Evolutionary conservation across 176 grass and related monocot species (phyloP).

Genomic region (Bromus sterilis): DNA sequence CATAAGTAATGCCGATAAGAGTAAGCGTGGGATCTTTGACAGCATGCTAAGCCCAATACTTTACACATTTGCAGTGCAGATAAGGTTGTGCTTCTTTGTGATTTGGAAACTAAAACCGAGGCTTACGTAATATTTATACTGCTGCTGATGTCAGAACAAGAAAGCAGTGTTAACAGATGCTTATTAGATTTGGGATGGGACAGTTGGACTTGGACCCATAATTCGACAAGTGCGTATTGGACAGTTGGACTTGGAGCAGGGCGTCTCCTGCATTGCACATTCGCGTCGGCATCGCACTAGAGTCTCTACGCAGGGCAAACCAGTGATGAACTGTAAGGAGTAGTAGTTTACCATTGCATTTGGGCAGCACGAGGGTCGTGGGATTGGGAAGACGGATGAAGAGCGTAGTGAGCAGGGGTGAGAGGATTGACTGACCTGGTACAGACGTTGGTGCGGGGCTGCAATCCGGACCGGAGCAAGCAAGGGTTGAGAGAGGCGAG

Average conservation of each 20-base stretch:
- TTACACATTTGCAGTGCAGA: background rate
- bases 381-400: background rate
- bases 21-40: background rate
- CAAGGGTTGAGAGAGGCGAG: background rate
- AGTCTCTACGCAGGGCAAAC: background rate
- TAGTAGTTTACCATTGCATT: background rate
- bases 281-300: too few species aligned
- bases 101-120: background rate
- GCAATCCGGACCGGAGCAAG: background rate
- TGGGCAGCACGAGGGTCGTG: background rate
- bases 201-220: background rate
- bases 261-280: background rate
- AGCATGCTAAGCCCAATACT: background rate
- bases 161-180: background rate
- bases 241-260: background rate
- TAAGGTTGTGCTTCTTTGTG: background rate
- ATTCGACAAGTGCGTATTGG: too few species aligned
- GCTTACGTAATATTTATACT: background rate
- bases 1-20: background rate
- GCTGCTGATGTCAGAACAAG: background rate
- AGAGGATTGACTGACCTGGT: background rate
- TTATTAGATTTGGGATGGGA: background rate
- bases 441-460: too few species aligned
- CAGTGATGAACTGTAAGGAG: background rate
- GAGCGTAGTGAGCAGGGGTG: too few species aligned